A percentile compares a stretch with the other conserved stretches of the same genome.
These are phyloP conservation scores for Vaccinium corymbosum DNA, from an alignment of 148 eudicot genomes.

Conservation along the genomic window DNA sequence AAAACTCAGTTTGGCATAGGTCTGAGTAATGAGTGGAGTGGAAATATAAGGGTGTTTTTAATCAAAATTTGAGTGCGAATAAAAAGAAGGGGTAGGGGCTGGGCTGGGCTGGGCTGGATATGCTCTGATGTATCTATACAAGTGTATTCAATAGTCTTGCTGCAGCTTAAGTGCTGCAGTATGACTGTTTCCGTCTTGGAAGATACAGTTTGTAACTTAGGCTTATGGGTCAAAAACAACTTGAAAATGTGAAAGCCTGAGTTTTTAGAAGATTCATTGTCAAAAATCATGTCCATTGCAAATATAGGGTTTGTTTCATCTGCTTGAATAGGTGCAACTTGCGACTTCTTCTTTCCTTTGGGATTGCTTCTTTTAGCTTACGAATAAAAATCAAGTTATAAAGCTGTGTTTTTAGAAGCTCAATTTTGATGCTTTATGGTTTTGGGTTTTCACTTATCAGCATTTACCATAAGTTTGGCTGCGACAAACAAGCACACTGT, in stretches of 20 bases:
- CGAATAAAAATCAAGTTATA: not conserved
- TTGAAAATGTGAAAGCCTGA: not conserved
- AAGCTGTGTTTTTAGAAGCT: not conserved
- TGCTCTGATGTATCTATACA: not conserved
- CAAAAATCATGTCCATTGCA: not conserved
- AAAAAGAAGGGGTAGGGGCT: not conserved
- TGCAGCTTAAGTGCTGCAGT: not conserved
- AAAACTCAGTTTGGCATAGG: not conserved
- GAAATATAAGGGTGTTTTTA: not conserved
- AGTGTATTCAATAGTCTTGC: not conserved
- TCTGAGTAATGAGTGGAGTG: not conserved
- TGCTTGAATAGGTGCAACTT: conserved; percentile 7
- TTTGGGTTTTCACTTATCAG: not conserved
- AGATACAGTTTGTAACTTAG: not conserved
- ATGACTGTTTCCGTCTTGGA: not conserved
- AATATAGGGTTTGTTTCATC: not conserved
- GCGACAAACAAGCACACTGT: not conserved
- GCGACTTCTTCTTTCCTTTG: not conserved
- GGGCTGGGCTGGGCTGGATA: not conserved
- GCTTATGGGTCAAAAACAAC: not conserved
- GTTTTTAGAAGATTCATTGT: not conserved
- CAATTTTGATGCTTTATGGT: not conserved
- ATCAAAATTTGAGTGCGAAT: not conserved
- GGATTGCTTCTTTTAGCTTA: not conserved
- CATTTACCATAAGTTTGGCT: not conserved